A percentile compares a stretch with the other conserved stretches of the same genome.
These are phyloP conservation scores for Zopfia rhizophila DNA, from an alignment of 2,329 filamentous ascomycete species.

Conservation along the genomic window DNA sequence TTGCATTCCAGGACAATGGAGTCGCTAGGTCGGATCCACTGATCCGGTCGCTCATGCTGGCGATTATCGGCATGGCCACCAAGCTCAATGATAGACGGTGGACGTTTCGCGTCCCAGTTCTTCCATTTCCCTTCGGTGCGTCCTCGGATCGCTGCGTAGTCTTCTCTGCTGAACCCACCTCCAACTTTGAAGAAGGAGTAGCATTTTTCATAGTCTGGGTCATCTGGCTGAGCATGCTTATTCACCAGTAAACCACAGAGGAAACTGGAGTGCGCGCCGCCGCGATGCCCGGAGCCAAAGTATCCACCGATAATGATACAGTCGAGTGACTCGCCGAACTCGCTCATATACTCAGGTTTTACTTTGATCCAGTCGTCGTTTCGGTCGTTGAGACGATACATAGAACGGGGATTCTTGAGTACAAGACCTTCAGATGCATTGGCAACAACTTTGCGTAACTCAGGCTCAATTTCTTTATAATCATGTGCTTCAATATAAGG, in stretches of 20 bases:
- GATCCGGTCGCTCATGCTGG: constrained; percentile 80
- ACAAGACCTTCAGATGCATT: constrained; percentile 84
- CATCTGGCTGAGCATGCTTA: constrained; percentile 67
- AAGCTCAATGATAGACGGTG: constrained; percentile 80
- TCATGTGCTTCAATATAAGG: constrained; percentile 72
- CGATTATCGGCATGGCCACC: constrained; percentile 70
- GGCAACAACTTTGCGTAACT: constrained; percentile 83
- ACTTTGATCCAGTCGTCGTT: constrained; percentile 97
- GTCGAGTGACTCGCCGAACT: constrained; percentile 89
- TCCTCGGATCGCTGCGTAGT: constrained; percentile 82
- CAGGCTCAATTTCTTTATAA: constrained; percentile 78
- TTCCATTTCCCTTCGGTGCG: constrained; percentile 88
- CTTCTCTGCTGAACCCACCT: constrained; percentile 81
- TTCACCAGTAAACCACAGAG: constrained; percentile 82
- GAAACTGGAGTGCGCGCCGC: constrained; percentile 81
- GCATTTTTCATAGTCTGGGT: constrained; percentile 72
- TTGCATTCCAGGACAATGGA: constrained; percentile 87
- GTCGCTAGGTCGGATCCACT: constrained; percentile 88
- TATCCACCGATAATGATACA: constrained; percentile 90
- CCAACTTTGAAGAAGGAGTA: constrained; percentile 94
- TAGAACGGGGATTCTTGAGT: constrained; percentile 85
- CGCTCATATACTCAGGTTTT: constrained; percentile 95
- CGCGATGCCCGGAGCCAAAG: constrained; percentile 83
- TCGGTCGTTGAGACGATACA: constrained; percentile 83
- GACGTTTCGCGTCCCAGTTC: constrained; percentile 78